A percentile compares a stretch with the other conserved stretches of the same genome.
These are phyloP conservation scores for Anastatica hierochuntica DNA, from an alignment of 345 rosid genomes.

Conservation along the genomic window DNA sequence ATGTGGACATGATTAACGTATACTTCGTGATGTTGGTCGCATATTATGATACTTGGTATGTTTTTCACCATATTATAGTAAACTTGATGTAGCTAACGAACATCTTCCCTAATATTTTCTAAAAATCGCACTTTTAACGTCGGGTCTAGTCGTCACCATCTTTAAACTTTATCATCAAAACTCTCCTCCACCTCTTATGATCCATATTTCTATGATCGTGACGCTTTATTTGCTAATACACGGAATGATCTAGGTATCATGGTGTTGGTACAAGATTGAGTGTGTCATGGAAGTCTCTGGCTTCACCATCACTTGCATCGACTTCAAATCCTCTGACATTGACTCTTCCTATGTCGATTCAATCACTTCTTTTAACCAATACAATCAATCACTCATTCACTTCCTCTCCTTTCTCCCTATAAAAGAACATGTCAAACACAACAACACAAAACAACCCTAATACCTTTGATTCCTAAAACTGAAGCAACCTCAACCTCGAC, in stretches of 20 bases:
- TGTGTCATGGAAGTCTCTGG: slow-evolving; percentile 75
- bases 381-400: slow-evolving; percentile 65
- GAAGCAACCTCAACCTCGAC: slow-evolving; percentile 16
- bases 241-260: slow-evolving; percentile 64
- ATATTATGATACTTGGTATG: no score
- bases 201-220: no score
- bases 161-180: no score
- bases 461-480: neutral
- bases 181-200: no score
- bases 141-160: no score
- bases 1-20: no score
- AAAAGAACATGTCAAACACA: slow-evolving; percentile 56
- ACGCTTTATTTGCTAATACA: slow-evolving; percentile 80
- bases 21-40: no score
- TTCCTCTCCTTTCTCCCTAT: slow-evolving; percentile 51
- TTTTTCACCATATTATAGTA: no score
- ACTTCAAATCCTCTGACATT: slow-evolving; percentile 57
- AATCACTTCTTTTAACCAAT: slow-evolving; percentile 50
- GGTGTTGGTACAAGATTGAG: slow-evolving; percentile 94
- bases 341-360: slow-evolving; percentile 43
- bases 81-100: no score
- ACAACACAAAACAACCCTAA: neutral
- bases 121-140: no score
- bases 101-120: no score
- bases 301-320: slow-evolving; percentile 62